phyloP scores from a whole-genome alignment of 2,329 filamentous ascomycete species.

The Trichoderma asperellum region DNA sequence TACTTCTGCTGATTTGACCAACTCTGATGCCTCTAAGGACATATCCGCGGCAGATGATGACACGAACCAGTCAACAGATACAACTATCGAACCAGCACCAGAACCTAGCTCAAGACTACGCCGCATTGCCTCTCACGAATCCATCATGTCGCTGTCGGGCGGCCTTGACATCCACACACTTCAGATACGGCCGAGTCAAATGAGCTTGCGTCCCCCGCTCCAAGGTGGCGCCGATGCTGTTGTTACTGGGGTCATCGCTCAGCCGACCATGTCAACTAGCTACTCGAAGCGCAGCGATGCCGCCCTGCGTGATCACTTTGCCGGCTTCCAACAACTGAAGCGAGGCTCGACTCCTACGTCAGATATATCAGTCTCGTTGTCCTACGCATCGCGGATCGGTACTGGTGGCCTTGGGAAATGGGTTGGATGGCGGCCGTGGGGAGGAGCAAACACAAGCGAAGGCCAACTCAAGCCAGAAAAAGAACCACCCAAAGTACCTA shows the following conservation, averaged over 20 bases:
- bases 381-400: conserved; percentile 35
- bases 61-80: conserved; percentile 41
- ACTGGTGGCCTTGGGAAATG: conserved; percentile 47
- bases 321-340: conserved; percentile 43
- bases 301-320: conserved; percentile 61
- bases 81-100: neutral
- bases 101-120: conserved; percentile 56
- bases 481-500: conserved; percentile 45
- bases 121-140: conserved; percentile 79
- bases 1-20: neutral
- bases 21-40: neutral
- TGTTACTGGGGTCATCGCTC: conserved; percentile 62
- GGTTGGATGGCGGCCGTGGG: conserved; percentile 57
- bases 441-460: conserved; percentile 32
- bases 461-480: conserved; percentile 26
- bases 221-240: conserved; percentile 57
- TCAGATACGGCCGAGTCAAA: conserved; percentile 73
- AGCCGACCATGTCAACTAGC: conserved; percentile 57
- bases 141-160: conserved; percentile 81
- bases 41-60: conserved; percentile 38
- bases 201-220: conserved; percentile 60
- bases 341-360: conserved; percentile 41
- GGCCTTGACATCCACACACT: conserved; percentile 90
- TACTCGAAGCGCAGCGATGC: conserved; percentile 55
- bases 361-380: conserved; percentile 37